Conservation (phyloP, 2,329 filamentous ascomycete species). For the Trichoderma semiorbis region DNA sequence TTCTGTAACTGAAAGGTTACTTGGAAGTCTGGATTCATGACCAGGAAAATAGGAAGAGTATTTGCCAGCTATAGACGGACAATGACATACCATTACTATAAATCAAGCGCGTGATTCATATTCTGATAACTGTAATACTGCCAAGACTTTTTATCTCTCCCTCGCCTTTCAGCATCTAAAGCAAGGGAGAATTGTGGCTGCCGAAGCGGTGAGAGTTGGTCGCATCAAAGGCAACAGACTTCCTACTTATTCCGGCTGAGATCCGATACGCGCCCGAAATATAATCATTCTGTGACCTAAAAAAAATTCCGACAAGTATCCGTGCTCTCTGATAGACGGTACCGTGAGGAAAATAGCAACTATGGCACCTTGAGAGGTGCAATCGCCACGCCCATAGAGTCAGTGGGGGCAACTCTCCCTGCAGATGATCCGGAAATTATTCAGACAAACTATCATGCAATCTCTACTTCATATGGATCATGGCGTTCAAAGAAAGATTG, state of each 20-base stretch:
- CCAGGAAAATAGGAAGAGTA: neutral
- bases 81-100: neutral
- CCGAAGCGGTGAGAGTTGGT: neutral
- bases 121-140: neutral
- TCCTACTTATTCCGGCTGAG: neutral
- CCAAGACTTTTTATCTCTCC: neutral
- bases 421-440: neutral
- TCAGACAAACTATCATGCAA: neutral
- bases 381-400: neutral
- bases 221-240: neutral
- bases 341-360: no score
- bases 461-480: neutral
- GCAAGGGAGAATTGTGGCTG: neutral
- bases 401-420: neutral
- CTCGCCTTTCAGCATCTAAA: neutral
- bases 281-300: neutral
- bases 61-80: neutral
- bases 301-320: neutral
- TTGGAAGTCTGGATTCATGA: neutral
- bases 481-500: neutral
- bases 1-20: neutral
- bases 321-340: neutral
- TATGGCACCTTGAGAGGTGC: neutral
- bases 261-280: neutral
- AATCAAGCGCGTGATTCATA: neutral